Percentiles rank a stretch among this genome's conserved stretches.
Conservation (phyloP, 2,329 filamentous ascomycete genomes). For the Lachnellula cervina region DNA sequence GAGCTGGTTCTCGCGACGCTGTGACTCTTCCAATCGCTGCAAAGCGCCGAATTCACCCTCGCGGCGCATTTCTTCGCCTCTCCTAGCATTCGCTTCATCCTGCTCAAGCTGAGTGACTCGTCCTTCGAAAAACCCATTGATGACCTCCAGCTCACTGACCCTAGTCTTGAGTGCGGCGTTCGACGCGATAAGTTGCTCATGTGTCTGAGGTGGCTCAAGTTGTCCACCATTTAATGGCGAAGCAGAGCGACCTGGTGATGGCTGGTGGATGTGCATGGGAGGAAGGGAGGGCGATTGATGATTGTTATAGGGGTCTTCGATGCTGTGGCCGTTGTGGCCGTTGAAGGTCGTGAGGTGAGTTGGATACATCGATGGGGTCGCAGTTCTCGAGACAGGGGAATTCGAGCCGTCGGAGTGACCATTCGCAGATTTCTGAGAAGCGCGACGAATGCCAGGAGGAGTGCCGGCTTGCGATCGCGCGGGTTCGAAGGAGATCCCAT, state of each 20-base stretch:
- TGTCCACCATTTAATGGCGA: constrained; percentile 50
- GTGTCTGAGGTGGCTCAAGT: constrained; percentile 67
- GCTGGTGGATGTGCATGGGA: constrained; percentile 47
- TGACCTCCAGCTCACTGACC: constrained; percentile 91
- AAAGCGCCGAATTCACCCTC: constrained; percentile 52
- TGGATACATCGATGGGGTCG: constrained; percentile 70
- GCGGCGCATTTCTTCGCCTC: constrained; percentile 52
- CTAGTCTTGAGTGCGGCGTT: constrained; percentile 91
- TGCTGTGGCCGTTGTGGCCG: constrained; percentile 42
- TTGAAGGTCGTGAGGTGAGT: constrained; percentile 77
- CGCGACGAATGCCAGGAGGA: constrained; percentile 54
- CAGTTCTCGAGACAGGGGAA: constrained; percentile 74
- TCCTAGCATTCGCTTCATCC: constrained; percentile 63
- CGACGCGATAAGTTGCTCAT: constrained; percentile 72
- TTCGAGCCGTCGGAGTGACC: constrained; percentile 70
- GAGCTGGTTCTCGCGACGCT: constrained; percentile 72
- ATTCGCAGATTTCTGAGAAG: constrained; percentile 67
- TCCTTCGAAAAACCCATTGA: constrained; percentile 77
- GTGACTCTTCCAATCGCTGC: constrained; percentile 68
- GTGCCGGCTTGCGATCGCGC: constrained; percentile 52
- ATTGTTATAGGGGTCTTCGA: constrained; percentile 64
- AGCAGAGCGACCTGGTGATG: constrained; percentile 54
- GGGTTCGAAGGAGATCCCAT: constrained; percentile 49
- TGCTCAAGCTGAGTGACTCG: constrained; percentile 72
- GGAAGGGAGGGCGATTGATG: constrained; percentile 49